Conservation (phyloP, 805 yeast genomes). For the Candida bentonensis region DNA sequence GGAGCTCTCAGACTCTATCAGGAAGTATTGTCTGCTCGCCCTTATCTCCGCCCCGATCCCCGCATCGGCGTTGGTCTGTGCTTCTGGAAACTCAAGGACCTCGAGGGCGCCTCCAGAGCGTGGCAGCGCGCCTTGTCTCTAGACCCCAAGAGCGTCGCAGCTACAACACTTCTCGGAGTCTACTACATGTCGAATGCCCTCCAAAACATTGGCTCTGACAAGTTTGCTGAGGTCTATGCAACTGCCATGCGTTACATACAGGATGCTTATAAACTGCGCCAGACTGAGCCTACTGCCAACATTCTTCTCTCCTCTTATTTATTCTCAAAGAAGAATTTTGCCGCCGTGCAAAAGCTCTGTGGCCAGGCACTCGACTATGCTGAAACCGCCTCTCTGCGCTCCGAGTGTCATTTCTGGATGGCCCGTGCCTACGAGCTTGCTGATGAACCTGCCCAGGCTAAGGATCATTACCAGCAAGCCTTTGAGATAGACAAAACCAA, state of each 20-base stretch:
- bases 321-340: conserved; percentile 53
- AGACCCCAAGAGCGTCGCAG: conserved; percentile 44
- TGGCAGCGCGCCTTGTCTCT: conserved; percentile 73
- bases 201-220: conserved; percentile 29
- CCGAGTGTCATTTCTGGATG: conserved; percentile 70
- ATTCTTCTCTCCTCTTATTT: conserved; percentile 56
- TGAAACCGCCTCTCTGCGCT: conserved; percentile 28
- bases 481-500: conserved; percentile 46
- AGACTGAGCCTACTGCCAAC: conserved; percentile 46
- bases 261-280: conserved; percentile 26
- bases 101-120: conserved; percentile 58
- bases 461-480: conserved; percentile 59
- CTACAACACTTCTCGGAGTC: conserved; percentile 51
- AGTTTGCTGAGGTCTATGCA: conserved; percentile 46
- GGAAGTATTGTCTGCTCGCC: conserved; percentile 62
- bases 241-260: conserved; percentile 37
- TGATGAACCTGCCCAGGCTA: conserved; percentile 54
- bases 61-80: conserved; percentile 91
- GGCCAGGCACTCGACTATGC: conserved; percentile 31
- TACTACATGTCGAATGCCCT: conserved; percentile 55
- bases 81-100: conserved; percentile 77
- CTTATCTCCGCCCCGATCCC: conserved; percentile 71
- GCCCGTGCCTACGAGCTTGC: conserved; percentile 60
- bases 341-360: conserved; percentile 42
- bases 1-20: conserved; percentile 75